Evolutionary conservation across 768 basidiomycete species (phyloP).

Genomic region (Gautieria morchelliformis): DNA sequence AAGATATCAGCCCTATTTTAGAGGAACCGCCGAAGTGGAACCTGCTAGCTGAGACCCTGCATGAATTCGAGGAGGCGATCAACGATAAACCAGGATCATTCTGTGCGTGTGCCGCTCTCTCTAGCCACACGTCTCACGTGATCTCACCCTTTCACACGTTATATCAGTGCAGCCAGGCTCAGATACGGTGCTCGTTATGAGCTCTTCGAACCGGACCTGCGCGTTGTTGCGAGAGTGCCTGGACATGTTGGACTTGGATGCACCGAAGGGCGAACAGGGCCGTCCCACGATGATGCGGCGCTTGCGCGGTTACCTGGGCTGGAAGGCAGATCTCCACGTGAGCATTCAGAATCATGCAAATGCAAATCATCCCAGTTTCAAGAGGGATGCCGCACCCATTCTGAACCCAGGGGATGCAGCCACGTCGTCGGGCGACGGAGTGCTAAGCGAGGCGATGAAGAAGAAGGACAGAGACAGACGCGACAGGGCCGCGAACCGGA

Average conservation of each 20-base stretch:
- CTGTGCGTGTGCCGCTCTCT: constrained; percentile 11
- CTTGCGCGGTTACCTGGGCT: constrained; percentile 64
- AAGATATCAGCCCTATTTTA: constrained; percentile 72
- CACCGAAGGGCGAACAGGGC: constrained; percentile 54
- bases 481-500: constrained; percentile 50
- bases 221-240: constrained; percentile 74
- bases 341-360: neutral
- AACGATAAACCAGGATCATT: constrained; percentile 15
- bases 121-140: constrained; percentile 14
- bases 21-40: constrained; percentile 93
- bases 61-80: constrained; percentile 86
- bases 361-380: no score
- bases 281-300: constrained; percentile 72
- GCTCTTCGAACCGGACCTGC: constrained; percentile 67
- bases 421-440: constrained; percentile 18
- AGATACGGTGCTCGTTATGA: constrained; percentile 83
- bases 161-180: constrained; percentile 37
- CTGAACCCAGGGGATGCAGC: neutral
- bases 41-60: constrained; percentile 69
- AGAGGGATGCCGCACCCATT: neutral
- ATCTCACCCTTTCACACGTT: neutral
- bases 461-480: constrained; percentile 63
- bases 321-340: constrained; percentile 53
- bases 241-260: constrained; percentile 46
- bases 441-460: constrained; percentile 63